phyloP scores from a whole-genome alignment of 768 basidiomycete species.

The Pseudohyphozyma bogoriensis region DNA sequence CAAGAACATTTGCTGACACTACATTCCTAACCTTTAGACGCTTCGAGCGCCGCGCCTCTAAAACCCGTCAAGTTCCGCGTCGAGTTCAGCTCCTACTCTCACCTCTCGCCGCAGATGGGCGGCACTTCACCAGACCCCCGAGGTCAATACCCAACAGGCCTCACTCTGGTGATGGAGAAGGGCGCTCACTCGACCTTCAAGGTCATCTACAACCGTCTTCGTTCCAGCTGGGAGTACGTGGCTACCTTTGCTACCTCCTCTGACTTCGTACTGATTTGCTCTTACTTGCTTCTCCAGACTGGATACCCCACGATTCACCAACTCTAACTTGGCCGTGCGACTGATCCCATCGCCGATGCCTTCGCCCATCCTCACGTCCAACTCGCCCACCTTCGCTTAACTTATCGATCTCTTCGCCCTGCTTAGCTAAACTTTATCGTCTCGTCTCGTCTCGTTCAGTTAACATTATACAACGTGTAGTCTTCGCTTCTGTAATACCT shows the following conservation, averaged over 20 bases:
- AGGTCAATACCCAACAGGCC: conserved; percentile 48
- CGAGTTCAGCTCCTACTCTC: conserved; percentile 48
- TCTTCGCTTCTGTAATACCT: no score
- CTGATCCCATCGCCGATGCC: conserved; percentile 28
- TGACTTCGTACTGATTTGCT: neutral
- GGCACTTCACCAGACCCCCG: neutral
- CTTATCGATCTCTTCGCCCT: neutral
- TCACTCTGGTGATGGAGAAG: conserved; percentile 70
- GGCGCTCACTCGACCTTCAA: conserved; percentile 77
- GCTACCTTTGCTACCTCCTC: neutral
- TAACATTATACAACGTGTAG: no score
- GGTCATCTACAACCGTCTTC: conserved; percentile 56
- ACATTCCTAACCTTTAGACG: conserved; percentile 42
- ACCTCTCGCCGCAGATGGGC: conserved; percentile 7
- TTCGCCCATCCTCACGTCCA: neutral
- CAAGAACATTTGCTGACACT: neutral
- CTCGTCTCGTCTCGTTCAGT: no score
- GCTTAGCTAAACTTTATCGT: neutral
- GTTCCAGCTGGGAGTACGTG: conserved; percentile 54
- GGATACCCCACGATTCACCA: neutral
- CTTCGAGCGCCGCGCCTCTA: conserved; percentile 39
- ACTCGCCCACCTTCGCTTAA: conserved; percentile 22
- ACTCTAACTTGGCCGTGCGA: neutral
- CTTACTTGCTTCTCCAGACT: neutral
- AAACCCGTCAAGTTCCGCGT: conserved; percentile 76